phyloP scores from a whole-genome alignment of 2,329 filamentous ascomycete genomes.

The Coniochaeta prunicola region DNA sequence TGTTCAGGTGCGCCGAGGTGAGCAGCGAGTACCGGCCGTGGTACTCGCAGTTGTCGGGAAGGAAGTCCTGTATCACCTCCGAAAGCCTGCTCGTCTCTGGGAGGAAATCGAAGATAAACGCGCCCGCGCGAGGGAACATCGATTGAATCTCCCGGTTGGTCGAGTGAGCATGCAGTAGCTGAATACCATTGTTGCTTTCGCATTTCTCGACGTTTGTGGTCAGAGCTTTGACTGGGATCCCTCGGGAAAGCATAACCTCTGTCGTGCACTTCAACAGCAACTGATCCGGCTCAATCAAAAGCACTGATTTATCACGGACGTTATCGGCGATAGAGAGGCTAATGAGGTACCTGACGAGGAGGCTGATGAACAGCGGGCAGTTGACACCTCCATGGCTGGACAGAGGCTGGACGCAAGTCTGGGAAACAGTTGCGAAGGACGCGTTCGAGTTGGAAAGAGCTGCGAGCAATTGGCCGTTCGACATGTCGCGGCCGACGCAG shows the following conservation, averaged over 20 bases:
- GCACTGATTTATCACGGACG: constrained; percentile 8
- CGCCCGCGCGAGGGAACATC: constrained; percentile 14
- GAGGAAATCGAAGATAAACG: constrained; percentile 25
- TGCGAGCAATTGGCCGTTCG: constrained; percentile 16
- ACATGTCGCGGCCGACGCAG: constrained; percentile 22
- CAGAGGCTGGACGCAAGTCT: constrained; percentile 7
- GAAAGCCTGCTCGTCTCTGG: constrained; percentile 18
- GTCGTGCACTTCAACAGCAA: constrained; percentile 18
- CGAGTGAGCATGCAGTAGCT: constrained; percentile 19
- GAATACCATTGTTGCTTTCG: constrained; percentile 2
- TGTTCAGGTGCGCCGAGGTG: constrained; percentile 1
- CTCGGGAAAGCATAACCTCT: constrained; percentile 11
- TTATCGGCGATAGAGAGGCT: constrained; percentile 10
- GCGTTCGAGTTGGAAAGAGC: constrained; percentile 23
- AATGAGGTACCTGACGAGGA: constrained; percentile 15
- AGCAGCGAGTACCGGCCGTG: constrained; percentile 11
- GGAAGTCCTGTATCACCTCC: constrained; percentile 11
- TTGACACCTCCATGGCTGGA: constrained; percentile 4
- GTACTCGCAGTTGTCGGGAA: constrained; percentile 21
- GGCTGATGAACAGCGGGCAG: constrained; percentile 13
- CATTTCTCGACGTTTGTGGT: constrained; percentile 10
- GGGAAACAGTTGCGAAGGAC: constrained; percentile 22
- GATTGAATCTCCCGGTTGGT: constrained; percentile 19
- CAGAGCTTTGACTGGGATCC: constrained; percentile 12
- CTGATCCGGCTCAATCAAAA: constrained; percentile 26